Evolutionary conservation across 768 basidiomycete species (phyloP), one percentile per base, ranked within the genome.

Genomic region (Tulasnella sp.): DNA sequence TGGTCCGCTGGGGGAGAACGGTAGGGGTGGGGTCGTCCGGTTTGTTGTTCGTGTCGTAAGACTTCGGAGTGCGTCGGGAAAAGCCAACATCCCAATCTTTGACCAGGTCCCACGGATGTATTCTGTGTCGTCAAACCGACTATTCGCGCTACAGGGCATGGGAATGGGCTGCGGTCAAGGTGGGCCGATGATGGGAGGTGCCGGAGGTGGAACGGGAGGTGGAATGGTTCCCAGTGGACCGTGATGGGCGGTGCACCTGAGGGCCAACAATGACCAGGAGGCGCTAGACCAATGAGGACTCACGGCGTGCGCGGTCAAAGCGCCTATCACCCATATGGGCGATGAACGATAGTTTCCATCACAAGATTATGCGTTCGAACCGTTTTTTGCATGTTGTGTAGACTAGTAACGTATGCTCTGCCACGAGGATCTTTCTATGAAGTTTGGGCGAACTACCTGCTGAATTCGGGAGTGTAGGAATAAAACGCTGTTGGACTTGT

Each of bases 311-410:
- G 91, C 40, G 90, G 92, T 39, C 88, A 90, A 77, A 90, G 92
- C 80, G 86, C 87, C 75, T 94, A 90, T 81, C 92, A 93, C 76
- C 92, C 92, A 0, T 94, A 94, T 76, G 89, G 91, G 75, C 16
- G 69, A 67, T 37, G 14, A 41, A 67, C 1, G 26, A 8, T n/a
- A n/a, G n/a, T 41, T 44, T 41, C n/a, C 34, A 22, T 14, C 29
- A 12, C 12, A 29, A 29, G 22, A 7, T 16, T 40, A 40, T 7
- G 40, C 7, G 40, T 40, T 40, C 16, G 8, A 14, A 12, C 29
- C 52, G 11, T 59, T 29, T 17, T 29, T 29, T 1, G 12, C 22
- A 26, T 59, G 19, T 59, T 59, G 32, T 59, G 52, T 59, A 32
- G 52, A 59, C 52, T 59, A 59, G 22, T 59, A 5, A 59, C 32